These are phyloP conservation scores for Artomyces pyxidatus DNA, from an alignment of 768 basidiomycete genomes.

Conservation along the genomic window DNA sequence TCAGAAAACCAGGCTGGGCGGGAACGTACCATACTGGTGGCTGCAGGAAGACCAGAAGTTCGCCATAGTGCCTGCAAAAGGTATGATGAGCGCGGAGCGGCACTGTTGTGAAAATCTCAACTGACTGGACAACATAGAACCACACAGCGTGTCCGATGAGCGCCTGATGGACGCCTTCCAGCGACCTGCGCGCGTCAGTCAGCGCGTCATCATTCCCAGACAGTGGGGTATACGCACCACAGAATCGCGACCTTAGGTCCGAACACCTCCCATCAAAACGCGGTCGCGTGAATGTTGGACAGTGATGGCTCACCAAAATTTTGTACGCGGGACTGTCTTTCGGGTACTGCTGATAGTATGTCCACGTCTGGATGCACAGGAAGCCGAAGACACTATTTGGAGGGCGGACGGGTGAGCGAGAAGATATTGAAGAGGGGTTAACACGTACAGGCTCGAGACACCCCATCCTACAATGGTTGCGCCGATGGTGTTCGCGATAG, in stretches of 20 bases:
- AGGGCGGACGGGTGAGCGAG: background rate
- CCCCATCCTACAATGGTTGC: conserved; percentile 14
- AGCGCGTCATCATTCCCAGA: background rate
- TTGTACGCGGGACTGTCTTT: conserved; percentile 11
- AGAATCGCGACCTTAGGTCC: conserved; percentile 5
- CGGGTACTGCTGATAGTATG: conserved; percentile 12
- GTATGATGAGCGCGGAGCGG: background rate
- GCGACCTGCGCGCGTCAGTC: conserved; percentile 1
- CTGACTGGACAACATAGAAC: conserved; percentile 10
- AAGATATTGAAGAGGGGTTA: background rate
- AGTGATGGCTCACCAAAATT: conserved; percentile 6
- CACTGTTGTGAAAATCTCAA: background rate
- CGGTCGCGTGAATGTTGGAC: no score
- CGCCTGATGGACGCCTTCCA: conserved; percentile 13
- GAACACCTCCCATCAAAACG: no score
- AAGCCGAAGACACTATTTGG: conserved; percentile 12
- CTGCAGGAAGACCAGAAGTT: background rate
- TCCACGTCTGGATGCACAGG: conserved; percentile 12
- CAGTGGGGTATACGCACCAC: conserved; percentile 3
- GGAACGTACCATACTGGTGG: conserved; percentile 14
- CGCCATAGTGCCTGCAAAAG: conserved; percentile 5
- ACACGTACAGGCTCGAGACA: conserved; percentile 9
- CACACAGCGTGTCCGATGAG: conserved; percentile 11
- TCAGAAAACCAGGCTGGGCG: background rate
- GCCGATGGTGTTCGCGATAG: conserved; percentile 13